Evolutionary conservation across 2,329 filamentous ascomycete species (phyloP).

Genomic region (Ampelomyces quisqualis): DNA sequence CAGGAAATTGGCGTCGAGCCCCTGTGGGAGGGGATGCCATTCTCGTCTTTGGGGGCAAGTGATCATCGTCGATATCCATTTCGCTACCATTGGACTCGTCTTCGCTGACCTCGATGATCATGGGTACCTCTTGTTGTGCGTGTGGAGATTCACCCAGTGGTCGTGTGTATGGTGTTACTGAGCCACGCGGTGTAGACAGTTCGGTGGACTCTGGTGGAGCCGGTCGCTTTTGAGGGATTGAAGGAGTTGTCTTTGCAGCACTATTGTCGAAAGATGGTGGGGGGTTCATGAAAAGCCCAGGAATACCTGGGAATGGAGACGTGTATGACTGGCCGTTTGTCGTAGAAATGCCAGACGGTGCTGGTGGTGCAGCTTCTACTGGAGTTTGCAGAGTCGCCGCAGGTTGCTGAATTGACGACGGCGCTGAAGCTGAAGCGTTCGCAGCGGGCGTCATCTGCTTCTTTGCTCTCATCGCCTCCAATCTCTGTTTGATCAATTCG

Average conservation of each 20-base stretch:
- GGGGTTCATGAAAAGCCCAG: conserved; percentile 55
- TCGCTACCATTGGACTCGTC: conserved; percentile 62
- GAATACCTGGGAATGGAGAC: conserved; percentile 46
- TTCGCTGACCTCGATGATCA: conserved; percentile 86
- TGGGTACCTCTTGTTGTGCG: conserved; percentile 55
- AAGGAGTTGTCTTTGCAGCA: conserved; percentile 8
- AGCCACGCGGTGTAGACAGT: conserved; percentile 41
- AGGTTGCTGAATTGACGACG: conserved; percentile 3
- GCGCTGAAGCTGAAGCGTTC: conserved; percentile 12
- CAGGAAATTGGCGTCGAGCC: conserved; percentile 11
- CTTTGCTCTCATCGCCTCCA: conserved; percentile 60
- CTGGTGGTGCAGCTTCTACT: conserved; percentile 1
- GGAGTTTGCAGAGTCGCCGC: background rate
- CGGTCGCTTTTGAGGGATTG: conserved; percentile 54
- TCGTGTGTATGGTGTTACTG: conserved; percentile 53
- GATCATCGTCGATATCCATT: conserved; percentile 64
- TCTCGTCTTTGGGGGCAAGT: conserved; percentile 40
- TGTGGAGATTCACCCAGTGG: conserved; percentile 60
- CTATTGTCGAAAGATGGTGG: conserved; percentile 7
- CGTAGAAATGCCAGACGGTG: conserved; percentile 4
- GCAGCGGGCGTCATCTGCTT: conserved; percentile 12
- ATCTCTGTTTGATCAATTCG: conserved; percentile 73
- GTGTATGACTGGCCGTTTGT: conserved; percentile 8
- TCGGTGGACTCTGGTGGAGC: conserved; percentile 71
- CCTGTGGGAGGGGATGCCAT: background rate